A percentile compares a stretch with the other conserved stretches of the same genome.
Evolutionary conservation across 2,329 filamentous ascomycete species (phyloP).

Genomic region (Pleurostoma richardsiae): DNA sequence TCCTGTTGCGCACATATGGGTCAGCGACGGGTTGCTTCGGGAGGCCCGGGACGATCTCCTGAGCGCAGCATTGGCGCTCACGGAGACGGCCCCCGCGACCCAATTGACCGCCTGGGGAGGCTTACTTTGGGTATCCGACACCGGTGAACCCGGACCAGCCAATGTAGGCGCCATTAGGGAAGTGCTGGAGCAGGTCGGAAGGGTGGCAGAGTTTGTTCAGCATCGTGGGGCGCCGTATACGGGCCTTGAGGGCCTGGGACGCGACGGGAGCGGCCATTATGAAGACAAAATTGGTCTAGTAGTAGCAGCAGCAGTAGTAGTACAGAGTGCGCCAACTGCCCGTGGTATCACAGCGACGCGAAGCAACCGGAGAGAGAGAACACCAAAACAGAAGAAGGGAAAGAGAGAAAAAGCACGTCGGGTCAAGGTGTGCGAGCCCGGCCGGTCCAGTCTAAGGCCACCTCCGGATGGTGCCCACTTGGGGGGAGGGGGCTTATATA

Average conservation of each 20-base stretch:
- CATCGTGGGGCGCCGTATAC: conserved; percentile 70
- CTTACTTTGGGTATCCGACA: conserved; percentile 82
- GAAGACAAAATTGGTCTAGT: too few species aligned
- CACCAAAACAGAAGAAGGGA: too few species aligned
- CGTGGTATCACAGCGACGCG: too few species aligned
- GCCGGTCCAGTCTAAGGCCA: too few species aligned
- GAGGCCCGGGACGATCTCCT: neutral
- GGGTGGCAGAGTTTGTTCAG: conserved; percentile 75
- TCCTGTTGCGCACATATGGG: conserved; percentile 44
- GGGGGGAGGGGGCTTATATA: too few species aligned
- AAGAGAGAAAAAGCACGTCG: too few species aligned
- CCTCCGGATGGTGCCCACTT: too few species aligned
- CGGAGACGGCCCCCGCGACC: conserved; percentile 8
- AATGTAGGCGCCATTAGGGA: conserved; percentile 80
- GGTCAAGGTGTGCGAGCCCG: too few species aligned
- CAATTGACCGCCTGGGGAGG: conserved; percentile 10
- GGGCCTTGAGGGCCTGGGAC: conserved; percentile 70
- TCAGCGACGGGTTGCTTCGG: conserved; percentile 7
- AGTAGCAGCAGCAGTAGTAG: too few species aligned
- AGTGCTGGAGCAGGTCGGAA: conserved; percentile 74
- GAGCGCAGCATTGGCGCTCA: conserved; percentile 4
- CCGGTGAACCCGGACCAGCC: conserved; percentile 92
- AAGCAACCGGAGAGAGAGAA: too few species aligned
- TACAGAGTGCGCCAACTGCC: too few species aligned
- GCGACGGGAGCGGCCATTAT: conserved; percentile 49